Percentiles rank a stretch among this genome's conserved stretches.
Conservation (phyloP, 257 asterid genomes). For the Solanum etuberosum region DNA sequence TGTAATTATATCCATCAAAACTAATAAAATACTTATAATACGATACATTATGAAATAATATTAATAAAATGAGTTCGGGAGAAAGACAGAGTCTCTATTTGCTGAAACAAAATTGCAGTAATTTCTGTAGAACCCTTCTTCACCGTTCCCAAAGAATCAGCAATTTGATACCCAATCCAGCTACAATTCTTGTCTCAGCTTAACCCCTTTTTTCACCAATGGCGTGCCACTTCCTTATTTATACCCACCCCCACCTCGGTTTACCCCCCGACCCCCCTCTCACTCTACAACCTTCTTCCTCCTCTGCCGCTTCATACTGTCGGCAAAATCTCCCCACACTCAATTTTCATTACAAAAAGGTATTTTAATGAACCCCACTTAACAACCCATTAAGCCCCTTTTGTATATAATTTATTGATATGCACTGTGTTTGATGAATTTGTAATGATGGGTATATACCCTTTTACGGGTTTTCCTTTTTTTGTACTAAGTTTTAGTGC, state of each 20-base stretch:
- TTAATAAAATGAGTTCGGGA: rapidly evolving
- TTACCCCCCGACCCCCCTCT: constrained; percentile 1
- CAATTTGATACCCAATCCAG: not conserved
- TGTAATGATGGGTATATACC: not conserved
- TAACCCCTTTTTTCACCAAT: not conserved
- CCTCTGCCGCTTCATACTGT: constrained; percentile 8
- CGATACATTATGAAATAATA: not conserved
- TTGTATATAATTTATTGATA: not conserved
- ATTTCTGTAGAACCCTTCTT: not conserved
- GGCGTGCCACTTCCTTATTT: not conserved
- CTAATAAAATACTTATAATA: too few relatives aligned
- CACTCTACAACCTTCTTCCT: not conserved
- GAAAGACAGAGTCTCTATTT: not conserved
- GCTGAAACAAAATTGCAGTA: not conserved
- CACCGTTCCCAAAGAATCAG: constrained; percentile 3
- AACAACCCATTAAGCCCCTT: not conserved
- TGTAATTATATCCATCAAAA: too few relatives aligned
- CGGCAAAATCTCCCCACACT: constrained; percentile 29
- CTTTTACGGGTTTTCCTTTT: not conserved
- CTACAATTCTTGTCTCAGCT: not conserved
- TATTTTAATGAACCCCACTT: not conserved
- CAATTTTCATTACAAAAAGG: constrained; percentile 15
- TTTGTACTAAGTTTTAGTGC: not conserved
- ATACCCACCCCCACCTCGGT: not conserved
- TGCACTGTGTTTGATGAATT: not conserved